These are phyloP conservation scores for Microdochium nivale DNA, from an alignment of 2,329 filamentous ascomycete genomes.

Conservation along the genomic window DNA sequence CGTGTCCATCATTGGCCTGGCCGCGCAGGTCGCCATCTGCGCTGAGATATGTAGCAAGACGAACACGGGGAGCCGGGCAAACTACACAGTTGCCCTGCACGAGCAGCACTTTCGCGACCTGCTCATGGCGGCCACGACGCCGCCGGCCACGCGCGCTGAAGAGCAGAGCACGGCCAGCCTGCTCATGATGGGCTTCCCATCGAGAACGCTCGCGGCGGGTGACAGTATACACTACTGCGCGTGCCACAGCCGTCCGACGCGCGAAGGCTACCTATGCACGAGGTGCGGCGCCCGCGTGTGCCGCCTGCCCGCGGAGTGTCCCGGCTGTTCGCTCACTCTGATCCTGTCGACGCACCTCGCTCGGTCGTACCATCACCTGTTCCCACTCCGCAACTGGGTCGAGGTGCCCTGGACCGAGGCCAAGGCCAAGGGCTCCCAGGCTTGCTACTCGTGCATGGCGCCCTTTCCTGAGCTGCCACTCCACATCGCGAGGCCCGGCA, in stretches of 20 bases:
- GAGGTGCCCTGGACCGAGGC: conserved; percentile 68
- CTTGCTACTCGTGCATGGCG: conserved; percentile 72
- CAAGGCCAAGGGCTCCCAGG: conserved; percentile 49
- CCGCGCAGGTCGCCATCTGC: conserved; percentile 88
- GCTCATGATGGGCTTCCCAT: conserved; percentile 98
- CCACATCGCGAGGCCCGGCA: conserved; percentile 7
- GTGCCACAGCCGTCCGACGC: conserved; percentile 74
- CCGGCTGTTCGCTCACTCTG: conserved; percentile 81
- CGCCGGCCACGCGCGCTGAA: conserved; percentile 66
- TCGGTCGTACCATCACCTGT: conserved; percentile 87
- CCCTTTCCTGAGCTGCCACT: conserved; percentile 55
- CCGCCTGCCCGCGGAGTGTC: conserved; percentile 81
- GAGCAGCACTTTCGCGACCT: conserved; percentile 83
- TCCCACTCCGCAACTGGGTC: conserved; percentile 82
- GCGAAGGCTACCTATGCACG: conserved; percentile 86
- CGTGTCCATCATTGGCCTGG: conserved; percentile 81
- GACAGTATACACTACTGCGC: conserved; percentile 70
- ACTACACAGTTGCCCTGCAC: conserved; percentile 80
- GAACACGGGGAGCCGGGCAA: conserved; percentile 66
- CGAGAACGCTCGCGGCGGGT: conserved; percentile 63
- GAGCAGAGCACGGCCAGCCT: conserved; percentile 55
- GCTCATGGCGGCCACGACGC: conserved; percentile 81
- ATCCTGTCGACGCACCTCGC: conserved; percentile 91
- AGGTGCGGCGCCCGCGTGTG: conserved; percentile 86
- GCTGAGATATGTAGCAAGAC: conserved; percentile 81